phyloP scores from a whole-genome alignment of 768 basidiomycete genomes.

The Dioszegia aurantiaca region DNA sequence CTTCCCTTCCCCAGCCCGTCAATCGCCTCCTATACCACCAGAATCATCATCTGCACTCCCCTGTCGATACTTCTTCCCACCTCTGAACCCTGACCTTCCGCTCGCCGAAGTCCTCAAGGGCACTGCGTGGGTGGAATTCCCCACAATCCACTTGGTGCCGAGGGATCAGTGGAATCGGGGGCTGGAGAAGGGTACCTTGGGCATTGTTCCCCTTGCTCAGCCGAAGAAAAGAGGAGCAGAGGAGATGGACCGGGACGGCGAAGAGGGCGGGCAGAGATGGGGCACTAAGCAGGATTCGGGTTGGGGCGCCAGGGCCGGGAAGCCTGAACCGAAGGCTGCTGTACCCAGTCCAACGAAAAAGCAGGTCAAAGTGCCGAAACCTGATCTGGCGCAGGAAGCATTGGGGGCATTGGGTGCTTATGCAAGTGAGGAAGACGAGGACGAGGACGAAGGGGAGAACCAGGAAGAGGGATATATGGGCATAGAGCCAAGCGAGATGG shows the following conservation, averaged over 20 bases:
- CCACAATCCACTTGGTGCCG: constrained; percentile 74
- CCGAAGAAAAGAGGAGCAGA: constrained; percentile 21
- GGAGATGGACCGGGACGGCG: constrained; percentile 14
- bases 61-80: constrained; percentile 56
- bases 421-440: constrained; percentile 27
- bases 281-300: constrained; percentile 8
- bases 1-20: constrained; percentile 32
- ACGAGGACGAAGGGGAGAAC: constrained; percentile 7
- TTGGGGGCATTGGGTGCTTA: constrained; percentile 37
- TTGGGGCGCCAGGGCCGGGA: neutral
- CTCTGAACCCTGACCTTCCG: constrained; percentile 58
- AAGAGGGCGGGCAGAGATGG: constrained; percentile 15
- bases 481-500: too few species aligned
- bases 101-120: constrained; percentile 59
- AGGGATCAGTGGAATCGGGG: constrained; percentile 62
- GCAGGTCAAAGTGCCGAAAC: neutral
- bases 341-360: neutral
- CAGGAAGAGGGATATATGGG: neutral
- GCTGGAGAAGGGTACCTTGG: constrained; percentile 60
- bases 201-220: constrained; percentile 54
- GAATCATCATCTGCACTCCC: neutral
- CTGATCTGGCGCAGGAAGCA: constrained; percentile 1
- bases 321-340: neutral
- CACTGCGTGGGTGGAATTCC: constrained; percentile 76
- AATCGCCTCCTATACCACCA: constrained; percentile 13